These are phyloP conservation scores for Manihot esculenta DNA, from an alignment of 441 rosid genomes.

Conservation along the genomic window DNA sequence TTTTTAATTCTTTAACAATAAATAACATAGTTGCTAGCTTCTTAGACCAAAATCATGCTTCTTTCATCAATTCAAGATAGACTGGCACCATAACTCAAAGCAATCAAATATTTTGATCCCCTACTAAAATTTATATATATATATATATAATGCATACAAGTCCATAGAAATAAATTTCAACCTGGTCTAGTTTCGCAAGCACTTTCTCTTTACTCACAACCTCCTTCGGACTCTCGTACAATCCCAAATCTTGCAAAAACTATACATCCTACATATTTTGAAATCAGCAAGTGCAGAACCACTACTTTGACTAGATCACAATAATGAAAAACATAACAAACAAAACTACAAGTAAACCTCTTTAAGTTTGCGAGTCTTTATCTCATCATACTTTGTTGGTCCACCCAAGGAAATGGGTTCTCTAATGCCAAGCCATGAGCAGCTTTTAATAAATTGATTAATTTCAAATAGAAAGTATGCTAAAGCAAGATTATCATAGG, in stretches of 20 bases:
- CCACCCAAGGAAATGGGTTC: constrained; percentile 97
- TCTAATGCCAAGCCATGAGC: constrained; percentile 73
- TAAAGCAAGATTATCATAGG: no score
- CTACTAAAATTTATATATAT: no score
- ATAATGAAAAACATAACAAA: neutral
- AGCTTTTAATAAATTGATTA: no score
- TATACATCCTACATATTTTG: constrained; percentile 29
- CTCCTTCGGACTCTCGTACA: constrained; percentile 86
- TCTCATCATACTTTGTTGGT: constrained; percentile 78
- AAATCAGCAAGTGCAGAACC: constrained; percentile 12
- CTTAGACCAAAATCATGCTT: no score
- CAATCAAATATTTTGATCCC: neutral
- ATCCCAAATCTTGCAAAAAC: constrained; percentile 76
- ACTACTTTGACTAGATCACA: constrained; percentile 8
- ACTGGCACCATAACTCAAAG: neutral
- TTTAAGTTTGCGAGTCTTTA: constrained; percentile 73
- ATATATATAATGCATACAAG: neutral
- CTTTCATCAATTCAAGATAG: neutral
- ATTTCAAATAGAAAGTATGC: no score
- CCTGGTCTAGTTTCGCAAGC: constrained; percentile 95
- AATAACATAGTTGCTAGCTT: neutral
- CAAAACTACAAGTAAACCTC: constrained; percentile 49
- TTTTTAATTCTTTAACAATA: no score
- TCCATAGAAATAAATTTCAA: constrained; percentile 25
- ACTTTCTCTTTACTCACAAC: constrained; percentile 93